Evolutionary conservation across 352 stramenopile species (phyloP).

Genomic region (Phytopythium chamaehyphon): DNA sequence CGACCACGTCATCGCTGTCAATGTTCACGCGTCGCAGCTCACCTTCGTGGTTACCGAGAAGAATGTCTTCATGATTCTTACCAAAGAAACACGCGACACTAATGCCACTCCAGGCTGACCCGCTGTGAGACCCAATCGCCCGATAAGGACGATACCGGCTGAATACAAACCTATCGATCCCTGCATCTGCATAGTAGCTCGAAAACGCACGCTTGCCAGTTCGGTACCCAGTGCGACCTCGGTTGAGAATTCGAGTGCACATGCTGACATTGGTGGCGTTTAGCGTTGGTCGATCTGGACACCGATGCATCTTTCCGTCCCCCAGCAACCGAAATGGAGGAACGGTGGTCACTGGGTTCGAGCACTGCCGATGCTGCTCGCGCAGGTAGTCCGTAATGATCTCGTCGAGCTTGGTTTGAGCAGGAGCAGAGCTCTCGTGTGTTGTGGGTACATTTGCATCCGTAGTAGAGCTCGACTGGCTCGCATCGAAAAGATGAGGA

Average conservation of each 20-base stretch:
- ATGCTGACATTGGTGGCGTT: constrained; percentile 57
- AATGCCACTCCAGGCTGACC: constrained; percentile 48
- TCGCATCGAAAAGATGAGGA: constrained; percentile 21
- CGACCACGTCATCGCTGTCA: constrained; percentile 53
- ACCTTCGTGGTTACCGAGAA: constrained; percentile 76
- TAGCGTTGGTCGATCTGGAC: constrained; percentile 53
- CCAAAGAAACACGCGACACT: constrained; percentile 66
- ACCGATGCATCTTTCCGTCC: constrained; percentile 53
- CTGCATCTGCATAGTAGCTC: constrained; percentile 53
- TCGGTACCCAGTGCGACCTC: constrained; percentile 44
- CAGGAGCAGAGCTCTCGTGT: not conserved
- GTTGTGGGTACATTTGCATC: not conserved
- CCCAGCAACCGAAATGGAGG: constrained; percentile 80
- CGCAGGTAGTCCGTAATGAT: constrained; percentile 87
- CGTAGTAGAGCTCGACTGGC: not conserved
- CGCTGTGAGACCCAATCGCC: constrained; percentile 43
- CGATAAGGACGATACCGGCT: constrained; percentile 73
- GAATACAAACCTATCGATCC: constrained; percentile 75
- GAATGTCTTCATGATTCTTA: constrained; percentile 51
- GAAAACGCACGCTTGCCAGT: constrained; percentile 35
- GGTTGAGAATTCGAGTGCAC: constrained; percentile 52
- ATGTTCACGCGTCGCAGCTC: constrained; percentile 58
- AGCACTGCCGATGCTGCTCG: constrained; percentile 86
- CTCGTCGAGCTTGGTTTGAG: constrained; percentile 59
- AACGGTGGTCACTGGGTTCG: constrained; percentile 83